Conservation (phyloP, 2,329 filamentous ascomycete species). For the Emericellopsis atlantica region DNA sequence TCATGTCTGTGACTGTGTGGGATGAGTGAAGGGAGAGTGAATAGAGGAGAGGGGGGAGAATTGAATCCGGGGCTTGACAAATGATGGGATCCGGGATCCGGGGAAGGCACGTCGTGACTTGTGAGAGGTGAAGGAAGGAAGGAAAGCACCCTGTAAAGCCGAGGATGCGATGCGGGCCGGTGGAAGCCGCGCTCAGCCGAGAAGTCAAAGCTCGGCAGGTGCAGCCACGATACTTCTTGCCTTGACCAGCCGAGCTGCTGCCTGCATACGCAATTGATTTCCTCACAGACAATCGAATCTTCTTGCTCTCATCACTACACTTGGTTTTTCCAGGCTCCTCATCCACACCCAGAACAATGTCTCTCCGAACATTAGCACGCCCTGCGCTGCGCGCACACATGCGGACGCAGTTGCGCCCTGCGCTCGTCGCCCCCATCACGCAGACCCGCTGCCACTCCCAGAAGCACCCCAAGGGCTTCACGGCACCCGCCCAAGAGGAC, state of each 20-base stretch:
- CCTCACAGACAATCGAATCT: no score
- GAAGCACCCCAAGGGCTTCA: constrained; percentile 51
- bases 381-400: constrained; percentile 5
- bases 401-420: constrained; percentile 7
- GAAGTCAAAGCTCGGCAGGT: neutral
- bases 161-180: constrained; percentile 15
- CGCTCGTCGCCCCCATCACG: neutral
- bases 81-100: no score
- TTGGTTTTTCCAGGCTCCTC: neutral
- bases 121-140: neutral
- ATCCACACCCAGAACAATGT: neutral
- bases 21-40: neutral
- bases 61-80: no score
- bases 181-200: constrained; percentile 30
- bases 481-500: constrained; percentile 57
- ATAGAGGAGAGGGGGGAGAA: neutral
- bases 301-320: neutral
- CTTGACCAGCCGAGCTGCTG: no score
- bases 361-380: constrained; percentile 15
- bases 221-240: neutral
- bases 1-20: no score
- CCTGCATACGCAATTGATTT: no score
- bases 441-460: constrained; percentile 36
- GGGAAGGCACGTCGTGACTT: constrained; percentile 1
- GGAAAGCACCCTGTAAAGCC: neutral